Conservation (phyloP, 129 eudicot genomes). For the Flaveria bidentis region DNA sequence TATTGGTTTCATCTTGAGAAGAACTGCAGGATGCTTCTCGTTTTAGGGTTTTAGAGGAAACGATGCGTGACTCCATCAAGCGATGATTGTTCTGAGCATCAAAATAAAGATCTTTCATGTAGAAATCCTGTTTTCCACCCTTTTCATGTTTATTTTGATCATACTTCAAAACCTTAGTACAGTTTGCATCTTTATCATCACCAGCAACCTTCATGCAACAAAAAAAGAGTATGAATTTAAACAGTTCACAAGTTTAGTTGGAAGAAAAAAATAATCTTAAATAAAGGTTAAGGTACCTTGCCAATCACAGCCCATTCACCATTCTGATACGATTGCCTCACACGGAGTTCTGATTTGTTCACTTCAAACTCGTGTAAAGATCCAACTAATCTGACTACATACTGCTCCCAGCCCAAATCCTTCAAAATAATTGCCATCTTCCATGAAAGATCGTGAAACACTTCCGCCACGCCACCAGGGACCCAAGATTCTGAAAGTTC, state of each 20-base stretch:
- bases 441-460: constrained; percentile 65
- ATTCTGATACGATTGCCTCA: constrained; percentile 70
- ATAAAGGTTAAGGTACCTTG: constrained; percentile 47
- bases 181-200: constrained; percentile 15
- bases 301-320: constrained; percentile 64
- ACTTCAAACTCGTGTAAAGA: constrained; percentile 43
- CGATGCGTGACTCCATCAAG: constrained; percentile 27
- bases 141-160: background rate
- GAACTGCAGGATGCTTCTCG: constrained; percentile 38
- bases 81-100: constrained; percentile 23
- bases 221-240: background rate
- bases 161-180: background rate
- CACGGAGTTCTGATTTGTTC: constrained; percentile 44
- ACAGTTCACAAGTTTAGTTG: constrained; percentile 26
- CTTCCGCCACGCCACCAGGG: constrained; percentile 79
- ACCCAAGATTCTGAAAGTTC: constrained; percentile 40
- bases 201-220: constrained; percentile 23
- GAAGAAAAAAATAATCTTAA: background rate
- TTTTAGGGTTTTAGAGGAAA: constrained; percentile 43
- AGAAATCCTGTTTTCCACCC: constrained; percentile 27
- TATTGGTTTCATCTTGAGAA: constrained; percentile 27
- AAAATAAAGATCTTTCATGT: constrained; percentile 22
- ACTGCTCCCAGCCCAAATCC: constrained; percentile 37
- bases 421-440: constrained; percentile 61
- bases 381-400: constrained; percentile 69